These are phyloP conservation scores for Chaetomium sp. DNA, from an alignment of 2,329 filamentous ascomycete species.

Conservation along the genomic window DNA sequence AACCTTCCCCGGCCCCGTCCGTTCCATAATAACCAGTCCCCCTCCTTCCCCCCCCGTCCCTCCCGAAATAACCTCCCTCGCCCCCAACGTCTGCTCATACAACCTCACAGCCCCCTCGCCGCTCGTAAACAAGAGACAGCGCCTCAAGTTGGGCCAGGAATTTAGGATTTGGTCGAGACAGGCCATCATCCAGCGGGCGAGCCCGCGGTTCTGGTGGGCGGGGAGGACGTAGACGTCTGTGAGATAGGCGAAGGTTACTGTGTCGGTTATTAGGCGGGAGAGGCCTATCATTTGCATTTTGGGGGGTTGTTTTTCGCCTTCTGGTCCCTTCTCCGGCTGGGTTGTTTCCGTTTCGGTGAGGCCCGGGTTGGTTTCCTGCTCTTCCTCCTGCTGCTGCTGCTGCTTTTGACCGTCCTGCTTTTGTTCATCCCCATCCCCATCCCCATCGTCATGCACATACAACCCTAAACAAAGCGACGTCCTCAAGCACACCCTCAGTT, in stretches of 20 bases:
- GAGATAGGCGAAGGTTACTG: conserved; percentile 60
- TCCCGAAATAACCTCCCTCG: conserved; percentile 31
- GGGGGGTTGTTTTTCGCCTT: no score
- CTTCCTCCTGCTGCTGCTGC: no score
- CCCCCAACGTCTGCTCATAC: conserved; percentile 43
- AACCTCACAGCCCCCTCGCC: conserved; percentile 31
- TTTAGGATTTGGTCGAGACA: conserved; percentile 52
- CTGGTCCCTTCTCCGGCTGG: no score
- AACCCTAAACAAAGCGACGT: conserved; percentile 56
- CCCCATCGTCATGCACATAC: conserved; percentile 32
- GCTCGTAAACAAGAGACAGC: conserved; percentile 49
- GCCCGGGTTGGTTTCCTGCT: no score
- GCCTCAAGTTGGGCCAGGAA: conserved; percentile 53
- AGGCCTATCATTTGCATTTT: conserved; percentile 16
- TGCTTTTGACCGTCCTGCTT: no score
- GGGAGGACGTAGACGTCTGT: conserved; percentile 62
- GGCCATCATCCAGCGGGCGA: conserved; percentile 59
- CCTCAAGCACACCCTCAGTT: conserved; percentile 46
- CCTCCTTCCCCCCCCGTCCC: conserved; percentile 33
- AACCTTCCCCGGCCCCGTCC: background rate
- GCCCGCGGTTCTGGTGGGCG: conserved; percentile 52
- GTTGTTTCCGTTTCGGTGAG: no score
- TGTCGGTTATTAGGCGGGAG: conserved; percentile 52
- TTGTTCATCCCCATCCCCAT: background rate
- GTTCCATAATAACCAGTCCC: conserved; percentile 28